Base-by-base conservation (phyloP, 352 stramenopile species). In the Pythium aphanidermatum region DNA sequence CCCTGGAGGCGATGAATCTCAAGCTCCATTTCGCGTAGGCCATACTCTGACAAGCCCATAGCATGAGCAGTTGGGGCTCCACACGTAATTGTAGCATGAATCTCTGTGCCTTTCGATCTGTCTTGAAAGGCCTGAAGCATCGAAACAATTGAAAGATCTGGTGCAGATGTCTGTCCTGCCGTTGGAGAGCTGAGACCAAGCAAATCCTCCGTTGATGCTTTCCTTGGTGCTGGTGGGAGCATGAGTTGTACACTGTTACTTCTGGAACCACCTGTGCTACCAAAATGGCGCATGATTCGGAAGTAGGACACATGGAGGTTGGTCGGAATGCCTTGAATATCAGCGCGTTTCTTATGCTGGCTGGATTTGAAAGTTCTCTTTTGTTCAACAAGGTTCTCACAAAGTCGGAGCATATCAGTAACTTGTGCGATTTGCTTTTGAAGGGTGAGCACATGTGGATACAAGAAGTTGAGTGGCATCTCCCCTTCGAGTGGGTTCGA, bases 231-330 rank as follows among this genome's bases (percentile, higher is more conserved):
- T 3, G 58, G 29, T n/a, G 45, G 28, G 14, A 58, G 11, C 10
- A 46, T 21, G 3, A 57, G 29, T 35, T 23, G 31, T 4, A 24
- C 37, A 42, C 34, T 58, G 12, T 28, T 41, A 0, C 31, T 39
- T 27, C 40, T 35, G 25, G 46, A 36, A 16, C 32, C 38, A 12
- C 29, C 27, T 12, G 63, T 43, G 64, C 49, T 0, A 53, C 74
- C 34, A 49, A 66, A 60, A 24, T 86, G 62, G 13, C 76, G 62
- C 32, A 80, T 71, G 26, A 93, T 85, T n/a, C 77, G 72, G 36
- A 91, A 90, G 36, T 85, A 90, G 13, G 82, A 86, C 6, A 94
- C 71, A 41, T 92, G 80, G 10, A 94, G 46, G 28, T 94, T 94
- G 8, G 82, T 94, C 7, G 80, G 70, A 26, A 94, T 86, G 10